Base-by-base conservation (phyloP, 2,329 filamentous ascomycete genomes). In the Monilinia fructigena region DNA sequence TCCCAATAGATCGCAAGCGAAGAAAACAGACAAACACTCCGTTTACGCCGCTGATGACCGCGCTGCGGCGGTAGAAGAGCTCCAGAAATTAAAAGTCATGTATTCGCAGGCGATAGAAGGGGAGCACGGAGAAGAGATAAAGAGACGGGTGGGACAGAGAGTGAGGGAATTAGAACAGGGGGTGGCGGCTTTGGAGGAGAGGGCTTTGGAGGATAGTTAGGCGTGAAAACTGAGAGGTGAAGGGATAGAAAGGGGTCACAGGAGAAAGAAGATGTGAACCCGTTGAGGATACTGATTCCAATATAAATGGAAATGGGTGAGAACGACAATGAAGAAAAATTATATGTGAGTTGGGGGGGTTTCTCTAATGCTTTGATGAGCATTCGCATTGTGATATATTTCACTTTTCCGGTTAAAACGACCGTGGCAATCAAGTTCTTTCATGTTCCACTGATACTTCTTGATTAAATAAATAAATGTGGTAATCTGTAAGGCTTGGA, bases 31-130 rank as follows among this genome's bases (percentile, higher is more conserved):
- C 52, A 75, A 74, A 40, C 74, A 77, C 1, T 79, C 80, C 2
- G 78, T 80, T 65, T 82, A 82, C 72, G 80, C 80, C 1, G 76
- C 77, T 14, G 80, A 77, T 0, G 81, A 82, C 69, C 77, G 80
- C 4, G 77, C 77, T 47, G 79, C 80, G 4, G 79, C 80, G 4
- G 78, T 80, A 40, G 79, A 82, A 65, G 80, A 80, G 6, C 71
- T 82, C 59, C 75, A 80, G 63, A 76, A 79, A 52, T 66, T 77
- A 56, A 74, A 76, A 68, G 68, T 65, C 48, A 73, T 74, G 72
- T 76, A 72, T 65, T 70, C 73, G 42, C 55, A 73, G 38, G 73
- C 73, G 26, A 68, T 79, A 11, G 72, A 77, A 12, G 74, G 77
- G 47, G 73, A 69, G 26, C 73, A 79, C 47, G 75, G 76, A 45